These are phyloP conservation scores for Apiotrichum gracile DNA, from an alignment of 1,284 basidiomycete genomes.

Conservation along the genomic window DNA sequence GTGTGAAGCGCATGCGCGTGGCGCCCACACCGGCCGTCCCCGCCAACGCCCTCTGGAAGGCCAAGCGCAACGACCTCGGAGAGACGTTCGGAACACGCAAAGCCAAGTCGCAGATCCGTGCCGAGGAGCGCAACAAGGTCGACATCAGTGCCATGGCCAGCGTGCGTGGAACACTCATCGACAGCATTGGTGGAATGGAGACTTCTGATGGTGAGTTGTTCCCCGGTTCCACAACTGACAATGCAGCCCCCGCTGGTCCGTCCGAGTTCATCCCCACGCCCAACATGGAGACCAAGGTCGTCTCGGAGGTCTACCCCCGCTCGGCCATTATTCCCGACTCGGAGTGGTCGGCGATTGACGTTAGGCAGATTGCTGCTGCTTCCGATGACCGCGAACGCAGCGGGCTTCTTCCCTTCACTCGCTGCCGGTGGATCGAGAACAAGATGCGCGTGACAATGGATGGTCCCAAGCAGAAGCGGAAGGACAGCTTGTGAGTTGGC, in stretches of 20 bases:
- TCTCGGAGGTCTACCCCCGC: conserved; percentile 69
- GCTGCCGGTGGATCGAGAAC: conserved; percentile 59
- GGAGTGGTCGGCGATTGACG: conserved; percentile 52
- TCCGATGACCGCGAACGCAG: conserved; percentile 54
- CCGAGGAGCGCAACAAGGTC: conserved; percentile 77
- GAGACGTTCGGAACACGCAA: conserved; percentile 91
- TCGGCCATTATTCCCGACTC: conserved; percentile 67
- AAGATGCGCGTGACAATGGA: conserved; percentile 31
- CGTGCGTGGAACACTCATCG: conserved; percentile 69
- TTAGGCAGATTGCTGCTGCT: conserved; percentile 53
- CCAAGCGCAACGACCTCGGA: conserved; percentile 70
- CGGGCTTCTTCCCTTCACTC: conserved; percentile 57
- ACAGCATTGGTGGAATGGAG: conserved; percentile 63
- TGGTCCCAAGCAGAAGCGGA: conserved; percentile 35
- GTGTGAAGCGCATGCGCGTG: conserved; percentile 70
- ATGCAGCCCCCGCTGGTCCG: conserved; percentile 19
- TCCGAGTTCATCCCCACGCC: conserved; percentile 62
- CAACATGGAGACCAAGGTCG: conserved; percentile 58
- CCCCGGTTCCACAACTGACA: neutral
- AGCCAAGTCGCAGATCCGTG: conserved; percentile 73
- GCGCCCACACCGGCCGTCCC: conserved; percentile 34
- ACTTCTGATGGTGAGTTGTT: conserved; percentile 41
- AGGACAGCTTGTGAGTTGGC: conserved; percentile 54
- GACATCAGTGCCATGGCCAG: conserved; percentile 77
- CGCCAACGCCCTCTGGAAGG: conserved; percentile 53